phyloP scores from a whole-genome alignment of 106 monocot species.

The Triglochin maritima region DNA sequence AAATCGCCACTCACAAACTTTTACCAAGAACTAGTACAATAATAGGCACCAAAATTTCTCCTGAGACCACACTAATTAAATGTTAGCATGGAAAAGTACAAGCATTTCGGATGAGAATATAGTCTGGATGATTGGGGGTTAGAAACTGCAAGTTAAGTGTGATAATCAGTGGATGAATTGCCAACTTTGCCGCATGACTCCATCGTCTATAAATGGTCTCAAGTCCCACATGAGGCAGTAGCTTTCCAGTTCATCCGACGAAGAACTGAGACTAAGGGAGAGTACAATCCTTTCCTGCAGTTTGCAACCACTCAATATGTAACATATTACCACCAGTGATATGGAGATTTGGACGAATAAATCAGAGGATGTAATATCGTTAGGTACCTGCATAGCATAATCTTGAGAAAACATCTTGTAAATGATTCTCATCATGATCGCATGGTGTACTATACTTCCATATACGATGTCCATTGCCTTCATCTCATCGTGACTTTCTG shows the following conservation, averaged over 20 bases:
- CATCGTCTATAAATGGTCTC: constrained; percentile 12
- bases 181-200: constrained; percentile 13
- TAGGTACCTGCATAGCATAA: constrained; percentile 54
- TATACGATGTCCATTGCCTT: constrained; percentile 1
- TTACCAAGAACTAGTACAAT: no score
- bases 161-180: neutral
- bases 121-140: no score
- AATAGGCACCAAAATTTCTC: no score
- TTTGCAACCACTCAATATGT: neutral
- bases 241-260: constrained; percentile 24
- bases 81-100: no score
- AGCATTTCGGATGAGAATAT: no score
- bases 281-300: constrained; percentile 40
- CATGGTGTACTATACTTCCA: constrained; percentile 23
- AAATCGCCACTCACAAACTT: no score
- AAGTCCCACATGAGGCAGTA: constrained; percentile 21
- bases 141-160: no score
- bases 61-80: no score
- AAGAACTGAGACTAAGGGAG: constrained; percentile 18
- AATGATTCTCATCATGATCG: constrained; percentile 26
- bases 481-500: constrained; percentile 4
- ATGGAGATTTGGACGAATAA: no score
- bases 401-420: constrained; percentile 47
- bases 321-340: neutral
- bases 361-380: no score